Base-by-base conservation (phyloP, 768 basidiomycete genomes). In the Panaeolus cyanescens region DNA sequence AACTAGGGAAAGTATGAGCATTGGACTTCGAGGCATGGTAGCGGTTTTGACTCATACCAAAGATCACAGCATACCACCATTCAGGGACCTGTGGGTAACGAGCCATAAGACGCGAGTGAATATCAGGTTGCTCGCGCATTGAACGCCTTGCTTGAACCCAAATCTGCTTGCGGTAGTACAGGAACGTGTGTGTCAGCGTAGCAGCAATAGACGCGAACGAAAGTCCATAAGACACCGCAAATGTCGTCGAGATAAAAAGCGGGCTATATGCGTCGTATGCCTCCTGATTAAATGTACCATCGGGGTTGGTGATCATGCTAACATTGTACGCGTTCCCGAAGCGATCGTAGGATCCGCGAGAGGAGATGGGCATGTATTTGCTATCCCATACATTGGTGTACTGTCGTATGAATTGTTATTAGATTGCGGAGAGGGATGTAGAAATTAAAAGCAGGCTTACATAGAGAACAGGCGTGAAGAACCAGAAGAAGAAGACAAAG, bases 41-140 rank as follows among this genome's bases (percentile, higher is more conserved):
- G n/a, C 20, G 5, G 62, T 64, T 19, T 17, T 71, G 70, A 32
- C 36, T 75, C 77, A 63, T 76, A 82, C 72, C 71, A 73, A 93
- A 91, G 56, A 95, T 80, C 39, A 80, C 68, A 8, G 77, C 71
- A 71, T 93, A 95, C 93, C 93, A 95, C 92, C 90, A 93, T 62
- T 93, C 84, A 1, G 92, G 93, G 15, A 94, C 80, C 66, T 89
- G 90, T 1, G 77, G 79, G 70, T 95, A 95, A 54, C 75, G 74
- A 12, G 82, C 78, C 93, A 95, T 95, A 34, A 95, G 79, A 10
- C 91, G 84, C n/a, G 91, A 90, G 67, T 95, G 93, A 62, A 95
- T 85, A 74, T 95, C 93, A 1, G 90, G 88, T 67, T 94, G 91
- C 65, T 93, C 93, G 45, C 81, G 74, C 74, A 93, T 83, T 10